Evolutionary conservation across 495 filamentous ascomycete species (phyloP), one percentile per base, ranked within the genome.

Genomic region (Apiosordaria backusii): DNA sequence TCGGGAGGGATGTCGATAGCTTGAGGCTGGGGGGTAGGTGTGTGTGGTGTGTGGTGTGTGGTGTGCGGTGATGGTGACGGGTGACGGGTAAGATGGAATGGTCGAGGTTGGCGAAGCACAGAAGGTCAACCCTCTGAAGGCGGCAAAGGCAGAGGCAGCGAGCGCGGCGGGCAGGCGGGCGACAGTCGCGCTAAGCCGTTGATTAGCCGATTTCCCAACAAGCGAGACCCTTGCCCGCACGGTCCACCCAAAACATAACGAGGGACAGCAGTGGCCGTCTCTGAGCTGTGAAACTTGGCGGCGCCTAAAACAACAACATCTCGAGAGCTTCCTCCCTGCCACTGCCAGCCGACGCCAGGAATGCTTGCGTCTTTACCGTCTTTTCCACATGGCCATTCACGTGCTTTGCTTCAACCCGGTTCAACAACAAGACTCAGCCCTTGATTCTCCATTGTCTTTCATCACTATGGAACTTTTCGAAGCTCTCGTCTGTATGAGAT

Each of bases 101-200:
- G 10, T 55, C 7, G 52, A 55, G n/a, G 52, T 55, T 55, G 52
- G 52, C n/a, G 52, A 55, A 55, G 22, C 52, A 55, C 52, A 23
- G 52, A 23, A 55, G 50, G 40, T 21, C 50, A 63, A 57, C 45
- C 35, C 35, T 45, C 35, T 45, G 62, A 55, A 63, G 62, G 62
- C 29, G 19, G 27, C 26, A 53, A 29, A 62, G 29, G 35, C 52
- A 29, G 61, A 26, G 19, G 66, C 53, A 52, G 65, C n/a, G 52
- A 7, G 52, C 9, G n/a, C 52, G 27, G 13, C 26, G 27, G 24
- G 59, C 59, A n/a, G 59, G 13, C 25, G 27, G 58, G 64, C 54
- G 59, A 63, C 50, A 50, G 62, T 71, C 72, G 72, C 72, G 72
- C 72, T 72, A 70, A 63, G 59, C 66, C 70, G 70, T 64, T 72